Conservation (phyloP, 768 basidiomycete genomes). For the Pholiota conissans region DNA sequence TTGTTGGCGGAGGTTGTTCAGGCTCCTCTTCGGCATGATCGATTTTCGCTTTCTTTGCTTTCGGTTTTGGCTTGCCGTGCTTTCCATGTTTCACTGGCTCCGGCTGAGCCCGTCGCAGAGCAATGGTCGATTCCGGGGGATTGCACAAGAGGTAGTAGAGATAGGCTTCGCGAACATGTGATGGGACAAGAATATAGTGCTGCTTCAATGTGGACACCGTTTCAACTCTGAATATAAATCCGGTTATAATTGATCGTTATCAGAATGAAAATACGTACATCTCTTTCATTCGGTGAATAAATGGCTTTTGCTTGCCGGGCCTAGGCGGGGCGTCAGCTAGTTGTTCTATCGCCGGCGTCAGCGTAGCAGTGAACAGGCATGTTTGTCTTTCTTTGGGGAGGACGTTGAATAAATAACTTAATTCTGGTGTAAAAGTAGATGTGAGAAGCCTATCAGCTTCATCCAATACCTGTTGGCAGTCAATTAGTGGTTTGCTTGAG, state of each 20-base stretch:
- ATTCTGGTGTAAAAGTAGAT: conserved; percentile 84
- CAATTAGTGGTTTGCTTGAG: conserved; percentile 1
- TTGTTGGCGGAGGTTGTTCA: conserved; percentile 88
- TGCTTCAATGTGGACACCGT: conserved; percentile 90
- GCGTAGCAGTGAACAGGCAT: conserved; percentile 93
- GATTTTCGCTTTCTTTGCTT: conserved; percentile 35
- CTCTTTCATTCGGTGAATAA: conserved; percentile 78
- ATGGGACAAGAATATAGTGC: conserved; percentile 88
- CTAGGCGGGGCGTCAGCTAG: conserved; percentile 72
- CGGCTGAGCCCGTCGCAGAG: conserved; percentile 64
- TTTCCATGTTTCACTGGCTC: conserved; percentile 40
- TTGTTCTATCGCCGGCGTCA: conserved; percentile 83
- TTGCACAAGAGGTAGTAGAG: conserved; percentile 88
- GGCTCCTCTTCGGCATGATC: conserved; percentile 47
- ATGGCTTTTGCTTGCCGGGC: conserved; percentile 83
- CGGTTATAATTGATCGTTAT: neutral
- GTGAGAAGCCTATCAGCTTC: conserved; percentile 95
- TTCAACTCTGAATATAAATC: conserved; percentile 57
- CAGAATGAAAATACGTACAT: conserved; percentile 39
- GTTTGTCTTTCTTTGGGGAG: conserved; percentile 91
- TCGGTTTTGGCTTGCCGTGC: conserved; percentile 27
- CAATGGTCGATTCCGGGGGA: conserved; percentile 77
- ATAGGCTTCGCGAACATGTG: conserved; percentile 91
- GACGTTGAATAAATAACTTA: conserved; percentile 71
- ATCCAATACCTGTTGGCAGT: conserved; percentile 72